phyloP scores from a whole-genome alignment of 176 grass and related monocot species.

The Coix lacrymajobi region DNA sequence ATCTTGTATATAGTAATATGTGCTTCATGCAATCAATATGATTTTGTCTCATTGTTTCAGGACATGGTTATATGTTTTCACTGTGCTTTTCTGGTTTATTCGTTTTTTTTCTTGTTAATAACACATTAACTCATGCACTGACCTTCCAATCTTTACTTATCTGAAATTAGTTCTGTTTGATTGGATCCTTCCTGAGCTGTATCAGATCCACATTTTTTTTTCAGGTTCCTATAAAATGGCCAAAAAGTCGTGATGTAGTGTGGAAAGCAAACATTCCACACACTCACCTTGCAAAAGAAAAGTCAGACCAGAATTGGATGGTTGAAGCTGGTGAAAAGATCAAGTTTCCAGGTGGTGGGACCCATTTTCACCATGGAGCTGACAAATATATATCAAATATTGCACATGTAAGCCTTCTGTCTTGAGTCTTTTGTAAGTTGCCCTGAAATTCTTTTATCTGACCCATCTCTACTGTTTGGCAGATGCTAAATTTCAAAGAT shows the following conservation, averaged over 20 bases:
- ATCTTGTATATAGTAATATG: neutral
- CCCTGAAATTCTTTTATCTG: conserved; percentile 16
- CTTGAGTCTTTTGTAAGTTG: neutral
- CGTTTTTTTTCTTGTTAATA: neutral
- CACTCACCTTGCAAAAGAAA: conserved; percentile 93
- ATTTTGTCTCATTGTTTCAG: neutral
- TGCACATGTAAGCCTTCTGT: conserved; percentile 78
- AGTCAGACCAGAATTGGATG: conserved; percentile 99
- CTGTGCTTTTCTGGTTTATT: neutral
- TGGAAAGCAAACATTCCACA: conserved; percentile 99
- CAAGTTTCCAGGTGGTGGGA: conserved; percentile 91
- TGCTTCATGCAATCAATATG: conserved; percentile 14
- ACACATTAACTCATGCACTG: neutral
- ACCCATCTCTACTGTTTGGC: conserved; percentile 22
- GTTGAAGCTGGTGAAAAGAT: conserved; percentile 90
- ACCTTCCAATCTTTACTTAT: neutral
- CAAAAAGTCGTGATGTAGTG: conserved; percentile 91
- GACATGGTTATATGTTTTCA: neutral
- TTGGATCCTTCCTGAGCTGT: neutral
- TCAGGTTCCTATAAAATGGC: conserved; percentile 98
- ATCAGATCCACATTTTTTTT: conserved; percentile 24
- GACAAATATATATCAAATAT: conserved; percentile 92
- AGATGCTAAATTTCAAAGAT: conserved; percentile 96
- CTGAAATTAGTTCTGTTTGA: conserved; percentile 6
- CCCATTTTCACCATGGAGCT: conserved; percentile 97